These are phyloP conservation scores for Phellopilus nigrolimitatus DNA, from an alignment of 1,284 basidiomycete species.

Conservation along the genomic window DNA sequence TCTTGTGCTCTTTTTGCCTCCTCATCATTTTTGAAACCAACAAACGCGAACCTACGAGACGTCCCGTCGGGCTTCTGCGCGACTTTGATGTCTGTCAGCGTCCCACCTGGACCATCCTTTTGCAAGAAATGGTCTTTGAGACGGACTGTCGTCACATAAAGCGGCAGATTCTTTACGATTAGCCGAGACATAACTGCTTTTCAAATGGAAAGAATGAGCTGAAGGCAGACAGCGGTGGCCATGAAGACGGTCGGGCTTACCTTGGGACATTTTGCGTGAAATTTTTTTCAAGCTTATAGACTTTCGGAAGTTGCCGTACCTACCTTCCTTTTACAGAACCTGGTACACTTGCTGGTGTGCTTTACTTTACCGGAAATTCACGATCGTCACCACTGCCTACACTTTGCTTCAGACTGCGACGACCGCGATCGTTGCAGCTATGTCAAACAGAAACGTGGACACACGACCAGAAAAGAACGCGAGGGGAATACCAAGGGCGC, in stretches of 20 bases:
- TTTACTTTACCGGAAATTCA: background rate
- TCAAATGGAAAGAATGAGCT: conserved; percentile 9
- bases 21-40: conserved; percentile 80
- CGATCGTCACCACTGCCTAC: background rate
- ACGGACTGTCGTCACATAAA: conserved; percentile 61
- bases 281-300: conserved; percentile 4
- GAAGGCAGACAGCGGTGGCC: conserved; percentile 6
- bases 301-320: conserved; percentile 18
- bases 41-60: conserved; percentile 86
- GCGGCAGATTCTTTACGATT: conserved; percentile 85
- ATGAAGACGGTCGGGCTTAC: conserved; percentile 15
- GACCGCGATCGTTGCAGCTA: conserved; percentile 21
- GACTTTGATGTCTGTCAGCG: conserved; percentile 86
- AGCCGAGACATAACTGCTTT: conserved; percentile 76
- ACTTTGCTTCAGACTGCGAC: background rate
- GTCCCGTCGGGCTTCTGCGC: conserved; percentile 75
- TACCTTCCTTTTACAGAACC: conserved; percentile 22
- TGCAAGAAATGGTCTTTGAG: conserved; percentile 71
- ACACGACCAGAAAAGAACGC: conserved; percentile 67
- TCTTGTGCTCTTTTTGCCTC: conserved; percentile 75
- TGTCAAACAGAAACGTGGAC: conserved; percentile 39
- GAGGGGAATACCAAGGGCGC: conserved; percentile 90
- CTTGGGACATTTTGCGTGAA: conserved; percentile 1
- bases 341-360: too few relatives aligned
- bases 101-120: conserved; percentile 56